phyloP scores from a whole-genome alignment of 768 basidiomycete species.

The Clitopilus passeckerianus region DNA sequence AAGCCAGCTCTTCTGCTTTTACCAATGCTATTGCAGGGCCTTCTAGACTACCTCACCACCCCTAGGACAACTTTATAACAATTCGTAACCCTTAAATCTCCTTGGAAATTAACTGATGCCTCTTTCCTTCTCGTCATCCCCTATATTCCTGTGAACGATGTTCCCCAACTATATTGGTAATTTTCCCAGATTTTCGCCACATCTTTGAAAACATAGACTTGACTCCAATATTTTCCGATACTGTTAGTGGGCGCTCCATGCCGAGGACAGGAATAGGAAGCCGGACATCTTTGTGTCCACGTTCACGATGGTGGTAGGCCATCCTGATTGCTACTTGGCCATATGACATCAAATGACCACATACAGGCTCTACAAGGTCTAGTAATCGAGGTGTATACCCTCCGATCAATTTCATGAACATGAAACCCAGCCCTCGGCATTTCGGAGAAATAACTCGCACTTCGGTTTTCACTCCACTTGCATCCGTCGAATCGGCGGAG shows the following conservation, averaged over 20 bases:
- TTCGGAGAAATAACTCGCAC: background rate
- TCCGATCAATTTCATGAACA: background rate
- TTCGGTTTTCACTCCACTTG: background rate
- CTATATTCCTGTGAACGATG: background rate
- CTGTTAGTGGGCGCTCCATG: background rate
- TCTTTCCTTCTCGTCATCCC: background rate
- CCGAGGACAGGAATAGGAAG: background rate
- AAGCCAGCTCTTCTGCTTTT: background rate
- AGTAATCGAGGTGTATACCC: background rate
- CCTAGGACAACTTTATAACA: background rate
- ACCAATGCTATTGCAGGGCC: conserved; percentile 48
- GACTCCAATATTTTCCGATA: background rate
- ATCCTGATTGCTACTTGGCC: background rate
- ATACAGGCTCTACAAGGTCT: background rate
- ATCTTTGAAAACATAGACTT: background rate
- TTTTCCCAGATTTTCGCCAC: background rate
- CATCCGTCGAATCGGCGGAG: background rate
- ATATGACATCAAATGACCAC: background rate
- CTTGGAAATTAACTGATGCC: background rate
- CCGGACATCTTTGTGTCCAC: background rate
- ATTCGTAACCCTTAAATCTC: background rate
- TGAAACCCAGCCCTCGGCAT: background rate
- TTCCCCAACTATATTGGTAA: background rate
- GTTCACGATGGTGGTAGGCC: background rate
- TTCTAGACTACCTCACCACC: conserved; percentile 23